Evolutionary conservation across 1,284 basidiomycete genomes (phyloP), one percentile per base, ranked within the genome.

Genomic region (Cryptococcus depauperatus): DNA sequence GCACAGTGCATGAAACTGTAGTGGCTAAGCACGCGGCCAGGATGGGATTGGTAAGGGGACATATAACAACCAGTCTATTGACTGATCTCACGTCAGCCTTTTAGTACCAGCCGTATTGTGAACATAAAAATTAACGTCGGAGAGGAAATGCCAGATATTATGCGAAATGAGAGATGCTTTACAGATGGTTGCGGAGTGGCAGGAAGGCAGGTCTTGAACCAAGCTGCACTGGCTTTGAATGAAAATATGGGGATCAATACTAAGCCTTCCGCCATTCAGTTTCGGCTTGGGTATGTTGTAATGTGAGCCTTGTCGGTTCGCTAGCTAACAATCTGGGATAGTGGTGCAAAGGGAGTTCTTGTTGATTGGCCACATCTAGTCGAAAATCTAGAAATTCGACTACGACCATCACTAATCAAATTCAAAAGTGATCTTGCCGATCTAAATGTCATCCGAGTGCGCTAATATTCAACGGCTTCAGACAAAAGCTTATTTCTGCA

Each of bases 261-360:
- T 0, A 41, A 32, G 1, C 69, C 68, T 1, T 70, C 68, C 1
- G 68, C 63, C 1, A 68, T 71, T n/a, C 68, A 71, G 40, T 63
- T 70, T 50, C 62, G 69, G 10, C 47, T 69, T 3, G 64, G 66
- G 64, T 69, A 28, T 50, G 62, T 11, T 9, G 6, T 21, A 16
- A 29, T 10, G 8, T n/a, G n/a, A n/a, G 30, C 19, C 16, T 16
- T 10, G 41, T 19, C 23, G 4, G 16, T 18, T 11, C 34, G 26
- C 4, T 38, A 41, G 52, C 37, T 57, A 47, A 8, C 8, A 8
- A 6, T 21, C 30, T 30, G n/a, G 5, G 35, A 25, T 35, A 70
- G 69, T 4, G 70, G 70, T 3, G 68, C 68, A 0, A 72, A 72
- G 42, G 70, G 70, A 9, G 66, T 72, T 6, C 50, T 71, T 5